These are phyloP conservation scores for Rhizopogon roseolus DNA, from an alignment of 768 basidiomycete genomes.

Conservation along the genomic window DNA sequence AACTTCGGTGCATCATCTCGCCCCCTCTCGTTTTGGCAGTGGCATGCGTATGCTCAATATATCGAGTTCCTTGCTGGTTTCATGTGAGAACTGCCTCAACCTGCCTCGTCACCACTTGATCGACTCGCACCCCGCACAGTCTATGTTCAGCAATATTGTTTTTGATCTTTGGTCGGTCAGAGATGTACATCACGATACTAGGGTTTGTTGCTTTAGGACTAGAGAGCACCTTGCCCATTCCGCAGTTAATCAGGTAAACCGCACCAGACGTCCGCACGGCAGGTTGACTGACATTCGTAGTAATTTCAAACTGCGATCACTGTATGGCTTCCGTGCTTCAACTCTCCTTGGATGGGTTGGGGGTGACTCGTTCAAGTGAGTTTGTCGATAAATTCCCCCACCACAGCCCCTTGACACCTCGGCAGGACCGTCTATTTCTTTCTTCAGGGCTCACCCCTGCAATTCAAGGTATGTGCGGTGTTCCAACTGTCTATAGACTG, in stretches of 20 bases:
- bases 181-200: slow-evolving; percentile 54
- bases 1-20: slow-evolving; percentile 53
- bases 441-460: slow-evolving; percentile 62
- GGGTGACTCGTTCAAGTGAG: slow-evolving; percentile 82
- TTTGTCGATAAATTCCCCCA: slow-evolving; percentile 5
- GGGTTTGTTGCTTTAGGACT: slow-evolving; percentile 79
- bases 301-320: slow-evolving; percentile 72
- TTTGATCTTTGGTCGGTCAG: slow-evolving; percentile 65
- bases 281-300: slow-evolving; percentile 30
- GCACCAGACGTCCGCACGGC: background rate
- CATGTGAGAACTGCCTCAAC: slow-evolving; percentile 42
- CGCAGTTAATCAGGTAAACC: slow-evolving; percentile 69
- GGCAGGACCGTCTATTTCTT: slow-evolving; percentile 78
- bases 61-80: slow-evolving; percentile 78
- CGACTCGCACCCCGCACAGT: slow-evolving; percentile 19
- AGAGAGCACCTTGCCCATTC: slow-evolving; percentile 83
- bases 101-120: slow-evolving; percentile 5
- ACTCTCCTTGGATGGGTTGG: slow-evolving; percentile 81
- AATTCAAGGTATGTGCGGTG: slow-evolving; percentile 79
- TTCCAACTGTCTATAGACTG: slow-evolving; percentile 79
- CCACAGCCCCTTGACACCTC: slow-evolving; percentile 13
- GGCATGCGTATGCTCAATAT: slow-evolving; percentile 72
- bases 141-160: slow-evolving; percentile 70
- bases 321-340: slow-evolving; percentile 82
- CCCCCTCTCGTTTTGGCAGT: slow-evolving; percentile 82